Conservation (phyloP, 768 basidiomycete genomes). For the Lenzites betulinus region DNA sequence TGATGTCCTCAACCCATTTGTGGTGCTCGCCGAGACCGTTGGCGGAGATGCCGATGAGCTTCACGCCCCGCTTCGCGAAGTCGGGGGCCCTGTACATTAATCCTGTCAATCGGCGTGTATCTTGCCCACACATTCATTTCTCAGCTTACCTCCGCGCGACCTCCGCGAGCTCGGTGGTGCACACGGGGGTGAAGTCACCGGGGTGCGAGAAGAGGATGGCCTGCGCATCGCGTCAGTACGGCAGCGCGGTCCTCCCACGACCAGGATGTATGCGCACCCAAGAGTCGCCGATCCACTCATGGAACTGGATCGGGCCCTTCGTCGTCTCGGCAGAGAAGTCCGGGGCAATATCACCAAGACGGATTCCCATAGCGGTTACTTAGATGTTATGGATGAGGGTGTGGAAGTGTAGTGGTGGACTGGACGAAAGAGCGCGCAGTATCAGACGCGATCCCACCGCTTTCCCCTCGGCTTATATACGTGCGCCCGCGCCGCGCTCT, state of each 20-base stretch:
- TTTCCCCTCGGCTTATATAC: constrained; percentile 24
- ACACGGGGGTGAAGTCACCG: constrained; percentile 90
- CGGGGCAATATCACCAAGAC: constrained; percentile 87
- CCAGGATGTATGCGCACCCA: constrained; percentile 59
- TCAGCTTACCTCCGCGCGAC: constrained; percentile 65
- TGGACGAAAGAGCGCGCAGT: neutral
- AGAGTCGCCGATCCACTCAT: constrained; percentile 86
- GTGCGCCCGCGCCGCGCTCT: neutral
- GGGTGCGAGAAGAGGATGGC: constrained; percentile 93
- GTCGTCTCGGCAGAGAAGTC: constrained; percentile 93
- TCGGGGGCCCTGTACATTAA: constrained; percentile 57
- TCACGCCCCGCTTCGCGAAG: constrained; percentile 86
- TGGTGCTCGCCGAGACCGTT: constrained; percentile 85
- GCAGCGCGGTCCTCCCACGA: neutral
- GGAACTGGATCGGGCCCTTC: constrained; percentile 84
- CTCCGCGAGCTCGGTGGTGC: constrained; percentile 97
- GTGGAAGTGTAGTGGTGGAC: neutral
- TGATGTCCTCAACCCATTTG: constrained; percentile 89
- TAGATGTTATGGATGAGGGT: neutral
- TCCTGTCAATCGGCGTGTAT: neutral
- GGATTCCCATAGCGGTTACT: constrained; percentile 49
- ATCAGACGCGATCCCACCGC: constrained; percentile 7
- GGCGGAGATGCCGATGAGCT: constrained; percentile 92
- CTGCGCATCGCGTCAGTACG: constrained; percentile 37
- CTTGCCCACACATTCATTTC: neutral